Conservation (phyloP, 2,329 filamentous ascomycete genomes). For the Colletotrichum sp. region DNA sequence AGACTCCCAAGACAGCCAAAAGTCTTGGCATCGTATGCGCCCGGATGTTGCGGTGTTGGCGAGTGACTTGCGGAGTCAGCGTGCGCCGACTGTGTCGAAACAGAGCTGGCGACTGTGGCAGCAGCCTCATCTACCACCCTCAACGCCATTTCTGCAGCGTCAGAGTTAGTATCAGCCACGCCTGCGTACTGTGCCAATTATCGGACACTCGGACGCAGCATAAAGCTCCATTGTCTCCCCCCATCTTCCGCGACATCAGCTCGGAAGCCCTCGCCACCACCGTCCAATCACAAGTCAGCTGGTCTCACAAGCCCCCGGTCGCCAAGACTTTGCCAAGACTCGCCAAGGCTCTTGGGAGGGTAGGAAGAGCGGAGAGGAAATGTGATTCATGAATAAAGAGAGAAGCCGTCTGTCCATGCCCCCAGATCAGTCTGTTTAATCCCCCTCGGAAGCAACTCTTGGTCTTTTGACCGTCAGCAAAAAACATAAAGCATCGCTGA, state of each 20-base stretch:
- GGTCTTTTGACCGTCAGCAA: neutral
- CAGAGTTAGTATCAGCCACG: neutral
- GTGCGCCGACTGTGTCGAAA: neutral
- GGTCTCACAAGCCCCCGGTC: conserved; percentile 8
- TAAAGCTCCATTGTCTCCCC: neutral
- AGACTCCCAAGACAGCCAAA: conserved; percentile 20
- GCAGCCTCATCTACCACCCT: neutral
- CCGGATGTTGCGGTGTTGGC: conserved; percentile 21
- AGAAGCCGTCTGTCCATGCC: conserved; percentile 14
- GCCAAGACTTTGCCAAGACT: conserved; percentile 20
- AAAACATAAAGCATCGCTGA: conserved; percentile 20
- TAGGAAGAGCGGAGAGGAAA: conserved; percentile 22
- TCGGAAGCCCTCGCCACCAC: conserved; percentile 14
- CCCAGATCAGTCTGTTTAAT: conserved; percentile 1
- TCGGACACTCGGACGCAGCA: neutral
- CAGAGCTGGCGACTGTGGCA: neutral
- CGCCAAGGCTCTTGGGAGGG: conserved; percentile 15
- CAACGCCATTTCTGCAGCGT: rapidly evolving
- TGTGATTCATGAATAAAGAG: conserved; percentile 22
- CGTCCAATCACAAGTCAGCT: conserved; percentile 1
- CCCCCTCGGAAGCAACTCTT: neutral
- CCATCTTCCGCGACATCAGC: conserved; percentile 15
- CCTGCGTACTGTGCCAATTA: neutral
- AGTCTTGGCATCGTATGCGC: conserved; percentile 21
- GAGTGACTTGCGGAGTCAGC: neutral